Base-by-base conservation (phyloP, 1,139 yeast genomes). In the Geotrichum histeridarum region DNA sequence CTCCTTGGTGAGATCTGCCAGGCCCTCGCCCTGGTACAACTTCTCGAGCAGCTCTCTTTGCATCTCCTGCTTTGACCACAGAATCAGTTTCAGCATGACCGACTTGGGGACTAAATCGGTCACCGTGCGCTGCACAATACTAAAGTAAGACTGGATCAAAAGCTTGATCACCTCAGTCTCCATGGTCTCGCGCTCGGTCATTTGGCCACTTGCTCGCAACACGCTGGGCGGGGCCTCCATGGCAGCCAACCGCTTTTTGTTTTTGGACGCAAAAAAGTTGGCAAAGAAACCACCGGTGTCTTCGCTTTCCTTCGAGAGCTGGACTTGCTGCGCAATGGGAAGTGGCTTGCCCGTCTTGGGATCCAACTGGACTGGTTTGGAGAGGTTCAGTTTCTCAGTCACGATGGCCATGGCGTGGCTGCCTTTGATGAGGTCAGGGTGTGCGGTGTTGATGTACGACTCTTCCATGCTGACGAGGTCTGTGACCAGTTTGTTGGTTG, bases 151-250 rank as follows among this genome's bases (percentile, higher is more conserved):
- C 53, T 85, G 82, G 63, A 93, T 93, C 67, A 93, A 79, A 62
- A 93, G 78, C 75, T 93, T 93, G 69, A 93, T 93, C 42, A 93
- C 98, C 67, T 93, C 99, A 0, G 98, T 93, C 72, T 93, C 99
- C 82, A 88, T 86, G 37, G 91, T 82, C 73, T 93, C 99, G 64
- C 97, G 84, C 69, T 93, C 99, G 27, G 95, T 82, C 88, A 93
- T 84, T 56, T 87, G 83, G 44, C 98, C 98, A 27, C 95, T 83
- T 6, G 99, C 99, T 70, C 93, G 86, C 69, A 93, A 81, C 12
- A 90, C 91, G 41, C 95, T 83, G 44, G 99, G 99, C 50, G 99
- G 99, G 1, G 96, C 91, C 71, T 93, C 99, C 95, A 93, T 88
- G 33, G 91, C 85, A 47, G 94, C 97, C 66, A 91, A 78, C 72